phyloP scores from a whole-genome alignment of 805 yeast genomes.

The Pichia eremophila region DNA sequence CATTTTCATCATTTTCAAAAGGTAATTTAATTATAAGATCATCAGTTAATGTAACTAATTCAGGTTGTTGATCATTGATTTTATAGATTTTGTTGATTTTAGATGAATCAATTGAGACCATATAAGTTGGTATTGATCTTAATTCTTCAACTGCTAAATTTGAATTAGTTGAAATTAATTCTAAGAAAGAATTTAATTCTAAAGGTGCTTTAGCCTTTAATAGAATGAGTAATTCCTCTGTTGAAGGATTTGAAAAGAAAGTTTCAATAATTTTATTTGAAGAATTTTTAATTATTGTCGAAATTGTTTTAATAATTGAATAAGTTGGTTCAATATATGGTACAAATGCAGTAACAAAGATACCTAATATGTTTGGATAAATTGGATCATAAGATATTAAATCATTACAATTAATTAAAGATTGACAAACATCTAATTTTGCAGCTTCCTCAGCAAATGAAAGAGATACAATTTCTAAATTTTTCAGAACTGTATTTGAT shows the following conservation, averaged over 20 bases:
- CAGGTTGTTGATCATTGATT: constrained; percentile 45
- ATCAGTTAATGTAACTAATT: constrained; percentile 34
- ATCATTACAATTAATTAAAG: constrained; percentile 32
- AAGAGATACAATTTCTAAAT: constrained; percentile 20
- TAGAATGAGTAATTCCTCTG: constrained; percentile 37
- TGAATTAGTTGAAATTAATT: constrained; percentile 52
- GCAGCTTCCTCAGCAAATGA: constrained; percentile 32
- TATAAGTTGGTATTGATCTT: constrained; percentile 49
- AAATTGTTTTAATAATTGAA: constrained; percentile 33
- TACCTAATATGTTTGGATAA: constrained; percentile 40
- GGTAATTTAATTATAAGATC: constrained; percentile 41
- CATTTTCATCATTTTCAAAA: constrained; percentile 33
- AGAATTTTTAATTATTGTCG: constrained; percentile 32
- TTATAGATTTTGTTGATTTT: constrained; percentile 33
- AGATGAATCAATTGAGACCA: constrained; percentile 34
- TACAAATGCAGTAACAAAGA: constrained; percentile 34
- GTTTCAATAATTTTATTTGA: constrained; percentile 35
- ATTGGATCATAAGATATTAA: constrained; percentile 40
- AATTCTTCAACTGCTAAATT: constrained; percentile 60
- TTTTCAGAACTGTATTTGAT: constrained; percentile 8
- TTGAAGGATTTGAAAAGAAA: constrained; percentile 38
- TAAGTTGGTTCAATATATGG: constrained; percentile 43
- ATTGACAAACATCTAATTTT: constrained; percentile 35
- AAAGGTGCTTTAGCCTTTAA: constrained; percentile 70
- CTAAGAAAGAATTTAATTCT: constrained; percentile 49